Base-by-base conservation (phyloP, 2,329 filamentous ascomycete species). In the Eutypa lata region DNA sequence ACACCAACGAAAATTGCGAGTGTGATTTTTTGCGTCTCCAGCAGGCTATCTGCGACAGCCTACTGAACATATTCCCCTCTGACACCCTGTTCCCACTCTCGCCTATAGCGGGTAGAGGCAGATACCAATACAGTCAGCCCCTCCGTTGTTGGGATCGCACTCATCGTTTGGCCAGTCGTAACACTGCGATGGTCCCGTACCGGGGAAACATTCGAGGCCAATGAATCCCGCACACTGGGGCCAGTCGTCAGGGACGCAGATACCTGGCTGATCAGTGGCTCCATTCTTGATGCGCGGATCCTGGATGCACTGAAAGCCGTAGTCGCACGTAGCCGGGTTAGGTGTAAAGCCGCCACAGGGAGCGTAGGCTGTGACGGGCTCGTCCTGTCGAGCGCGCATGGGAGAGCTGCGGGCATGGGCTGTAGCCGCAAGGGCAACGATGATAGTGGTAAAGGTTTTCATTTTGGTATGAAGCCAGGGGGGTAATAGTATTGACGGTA, bases 131-230 rank as follows among this genome's bases (percentile, higher is more conserved):
- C 54, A 56, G 35, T 53, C 48, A 11, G 37, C 28, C 13, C 51
- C 54, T 31, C 54, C 54, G 13, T 51, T 47, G 7, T 51, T 16
- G 21, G 54, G 54, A 28, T 53, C 48, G 51, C 54, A 56, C 18
- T 33, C 37, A 24, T 56, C 54, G 22, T 31, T 37, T 7, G 54
- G 54, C 48, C 49, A 53, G 48, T 53, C 51, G 48, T 45, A 53
- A 22, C 53, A 53, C 43, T 45, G n/a, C 16, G 43, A 13, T 10
- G 43, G 31, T 8, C 43, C 43, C 2, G 11, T 43, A 24, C 47
- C 48, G 6, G 47, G 43, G 16, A 48, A 21, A 38, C 53, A 55
- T 31, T 53, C 33, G 11, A 50, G 33, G 5, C 19, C 19, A 8
- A 13, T 14, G 4, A 50, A 22, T 31, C 54, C 54, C n/a, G 47